Percentiles rank a stretch among this genome's conserved stretches.
phyloP scores from a whole-genome alignment of 345 rosid species.

The Populus alba region DNA sequence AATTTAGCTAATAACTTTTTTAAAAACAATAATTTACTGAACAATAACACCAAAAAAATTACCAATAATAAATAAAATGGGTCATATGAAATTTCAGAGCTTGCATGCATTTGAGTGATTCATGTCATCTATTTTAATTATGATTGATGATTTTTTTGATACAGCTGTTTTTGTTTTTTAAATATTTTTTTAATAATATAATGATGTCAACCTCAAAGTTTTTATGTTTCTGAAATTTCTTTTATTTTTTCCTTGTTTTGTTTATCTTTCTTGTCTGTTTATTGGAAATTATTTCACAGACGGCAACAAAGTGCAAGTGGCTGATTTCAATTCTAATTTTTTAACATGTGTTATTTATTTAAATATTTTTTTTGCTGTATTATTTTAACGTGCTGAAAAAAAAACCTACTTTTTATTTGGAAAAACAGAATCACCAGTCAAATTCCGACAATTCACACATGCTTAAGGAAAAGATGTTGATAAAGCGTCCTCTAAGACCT shows the following conservation, averaged over 20 bases:
- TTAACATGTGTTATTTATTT: no score
- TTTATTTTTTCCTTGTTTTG: no score
- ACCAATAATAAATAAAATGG: no score
- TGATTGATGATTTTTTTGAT: no score
- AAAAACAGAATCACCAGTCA: not conserved
- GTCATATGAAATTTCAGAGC: fast-evolving
- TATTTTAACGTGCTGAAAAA: not conserved
- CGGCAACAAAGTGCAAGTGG: no score
- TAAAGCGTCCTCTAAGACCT: not conserved
- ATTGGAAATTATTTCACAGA: no score
- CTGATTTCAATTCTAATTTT: no score
- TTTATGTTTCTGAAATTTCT: no score
- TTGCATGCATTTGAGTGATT: fast-evolving
- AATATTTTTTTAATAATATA: fast-evolving
- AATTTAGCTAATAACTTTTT: no score
- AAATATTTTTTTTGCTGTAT: not conserved
- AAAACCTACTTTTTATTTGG: not conserved
- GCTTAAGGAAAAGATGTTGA: not conserved
- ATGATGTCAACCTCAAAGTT: no score
- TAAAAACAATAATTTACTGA: no score
- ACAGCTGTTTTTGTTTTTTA: fast-evolving
- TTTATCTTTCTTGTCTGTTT: no score
- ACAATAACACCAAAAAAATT: fast-evolving
- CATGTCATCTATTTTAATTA: fast-evolving
- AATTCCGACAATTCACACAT: not conserved